phyloP scores from a whole-genome alignment of 805 yeast species.

The Ogataea nakhonphanomensis region DNA sequence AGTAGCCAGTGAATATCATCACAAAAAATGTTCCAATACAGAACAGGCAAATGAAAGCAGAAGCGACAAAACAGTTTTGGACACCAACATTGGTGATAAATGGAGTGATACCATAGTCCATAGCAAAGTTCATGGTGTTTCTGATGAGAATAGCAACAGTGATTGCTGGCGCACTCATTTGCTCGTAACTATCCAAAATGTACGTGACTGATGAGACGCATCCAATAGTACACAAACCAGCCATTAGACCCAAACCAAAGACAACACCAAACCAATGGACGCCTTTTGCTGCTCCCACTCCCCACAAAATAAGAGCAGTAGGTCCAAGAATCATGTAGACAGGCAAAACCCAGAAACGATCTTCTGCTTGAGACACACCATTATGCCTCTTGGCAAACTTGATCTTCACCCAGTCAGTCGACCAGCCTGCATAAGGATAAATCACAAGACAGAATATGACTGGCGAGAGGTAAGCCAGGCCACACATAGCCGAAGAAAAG shows the following conservation, averaged over 20 bases:
- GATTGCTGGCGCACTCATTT: slow-evolving; percentile 50
- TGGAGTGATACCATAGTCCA: slow-evolving; percentile 57
- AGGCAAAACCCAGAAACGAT: slow-evolving; percentile 49
- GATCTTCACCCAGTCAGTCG: slow-evolving; percentile 50
- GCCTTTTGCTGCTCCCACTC: slow-evolving; percentile 56
- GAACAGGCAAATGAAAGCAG: slow-evolving; percentile 50
- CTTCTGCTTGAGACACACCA: slow-evolving; percentile 56
- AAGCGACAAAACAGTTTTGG: slow-evolving; percentile 54
- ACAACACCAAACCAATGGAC: slow-evolving; percentile 55
- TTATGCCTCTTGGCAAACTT: slow-evolving; percentile 44
- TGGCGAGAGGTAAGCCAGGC: slow-evolving; percentile 53
- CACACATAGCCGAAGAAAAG: slow-evolving; percentile 44
- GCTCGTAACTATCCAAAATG: slow-evolving; percentile 53
- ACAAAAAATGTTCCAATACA: slow-evolving; percentile 44
- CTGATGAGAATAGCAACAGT: slow-evolving; percentile 55
- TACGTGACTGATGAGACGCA: slow-evolving; percentile 51
- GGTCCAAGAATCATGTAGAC: slow-evolving; percentile 50
- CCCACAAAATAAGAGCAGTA: slow-evolving; percentile 56
- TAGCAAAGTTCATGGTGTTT: slow-evolving; percentile 56
- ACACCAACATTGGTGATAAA: slow-evolving; percentile 53
- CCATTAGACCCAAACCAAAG: slow-evolving; percentile 53
- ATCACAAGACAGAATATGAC: slow-evolving; percentile 43
- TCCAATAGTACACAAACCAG: slow-evolving; percentile 53
- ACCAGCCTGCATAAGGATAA: slow-evolving; percentile 45
- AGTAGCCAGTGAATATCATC: slow-evolving; percentile 35